Evolutionary conservation across 83 land plant species (phyloP).

Genomic region (Thuja plicata): DNA sequence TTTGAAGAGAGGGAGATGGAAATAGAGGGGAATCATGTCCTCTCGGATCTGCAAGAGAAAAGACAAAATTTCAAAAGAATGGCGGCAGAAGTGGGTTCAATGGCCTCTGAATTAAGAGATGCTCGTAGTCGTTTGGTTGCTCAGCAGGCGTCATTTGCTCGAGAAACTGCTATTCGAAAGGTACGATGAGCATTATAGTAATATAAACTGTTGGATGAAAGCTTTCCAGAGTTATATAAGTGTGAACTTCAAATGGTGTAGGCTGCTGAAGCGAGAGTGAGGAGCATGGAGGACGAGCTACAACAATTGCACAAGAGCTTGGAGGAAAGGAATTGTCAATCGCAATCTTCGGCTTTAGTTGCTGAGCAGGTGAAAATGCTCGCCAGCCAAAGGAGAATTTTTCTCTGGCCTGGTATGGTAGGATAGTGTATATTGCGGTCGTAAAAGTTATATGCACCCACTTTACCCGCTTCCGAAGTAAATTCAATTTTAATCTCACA

Average conservation of each 20-base stretch:
- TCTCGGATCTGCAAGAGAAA: conserved; percentile 61
- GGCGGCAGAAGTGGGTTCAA: conserved; percentile 42
- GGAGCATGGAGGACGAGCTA: conserved; percentile 53
- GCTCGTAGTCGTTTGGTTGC: conserved; percentile 42
- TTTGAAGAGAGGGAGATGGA: neutral
- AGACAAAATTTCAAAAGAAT: conserved; percentile 56
- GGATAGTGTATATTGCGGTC: neutral
- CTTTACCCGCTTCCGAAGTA: neutral
- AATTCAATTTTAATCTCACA: neutral
- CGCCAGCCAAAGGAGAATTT: neutral
- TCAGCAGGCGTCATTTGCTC: conserved; percentile 40
- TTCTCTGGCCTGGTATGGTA: neutral
- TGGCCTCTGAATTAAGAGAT: conserved; percentile 78
- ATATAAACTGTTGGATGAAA: neutral
- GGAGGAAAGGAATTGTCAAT: conserved; percentile 42
- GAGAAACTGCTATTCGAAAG: conserved; percentile 53
- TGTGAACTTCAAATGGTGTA: conserved; percentile 9
- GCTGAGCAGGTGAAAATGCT: conserved; percentile 45
- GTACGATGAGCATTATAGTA: conserved; percentile 16
- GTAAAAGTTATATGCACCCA: neutral
- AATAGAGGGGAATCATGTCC: conserved; percentile 43
- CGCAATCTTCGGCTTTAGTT: conserved; percentile 34
- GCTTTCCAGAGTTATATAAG: neutral
- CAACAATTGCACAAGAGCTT: conserved; percentile 37
- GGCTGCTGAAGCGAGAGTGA: conserved; percentile 63